Evolutionary conservation across 306 rosid genomes (phyloP), one percentile per base, ranked within the genome.

Genomic region (Neltuma alba): DNA sequence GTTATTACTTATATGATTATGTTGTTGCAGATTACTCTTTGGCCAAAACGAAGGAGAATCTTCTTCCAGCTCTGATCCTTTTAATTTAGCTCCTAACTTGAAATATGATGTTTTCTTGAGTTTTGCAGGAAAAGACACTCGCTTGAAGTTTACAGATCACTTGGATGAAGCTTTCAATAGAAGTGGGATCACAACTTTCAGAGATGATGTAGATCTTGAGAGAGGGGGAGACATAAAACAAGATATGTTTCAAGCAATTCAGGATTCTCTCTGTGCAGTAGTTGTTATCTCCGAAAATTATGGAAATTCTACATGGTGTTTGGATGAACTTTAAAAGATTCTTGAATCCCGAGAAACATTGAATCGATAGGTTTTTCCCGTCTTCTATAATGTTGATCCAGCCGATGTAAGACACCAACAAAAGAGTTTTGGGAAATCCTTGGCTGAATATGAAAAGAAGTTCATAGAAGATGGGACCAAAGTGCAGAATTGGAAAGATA

Each of bases 391-490:
- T 2, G n/a, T 31, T 7, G 69, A 63, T 33, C 69, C 69, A 1
- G 6, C 69, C 2, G n/a, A 63, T 33, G 69, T 63, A 41, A 63
- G 69, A 33, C 16, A 79, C 23, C 83, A 74, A 44, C 18, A 21
- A 23, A 55, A 30, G 15, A 47, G 34, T 10, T 79, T 58, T 15
- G 74, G 52, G 0, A 3, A 74, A 7, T 77, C 86, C 14, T 68
- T 67, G 3, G 21, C 0, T 1, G 74, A 83, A 33, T 83, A 83
- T 50, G 69, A 47, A 18, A 42, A 60, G n/a, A 79, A 38, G 57
- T 57, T 34, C 34, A 20, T 1, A 50, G 27, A 7, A 5, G 0
- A 50, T 2, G 6, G 2, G 20, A 8, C 0, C 0, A 50, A 20
- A 50, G 58, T 50, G 2, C 9, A 6, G 10, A 18, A 1, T 6